Evolutionary conservation across 441 rosid genomes (phyloP).

Genomic region (Adansonia madagascariensis): DNA sequence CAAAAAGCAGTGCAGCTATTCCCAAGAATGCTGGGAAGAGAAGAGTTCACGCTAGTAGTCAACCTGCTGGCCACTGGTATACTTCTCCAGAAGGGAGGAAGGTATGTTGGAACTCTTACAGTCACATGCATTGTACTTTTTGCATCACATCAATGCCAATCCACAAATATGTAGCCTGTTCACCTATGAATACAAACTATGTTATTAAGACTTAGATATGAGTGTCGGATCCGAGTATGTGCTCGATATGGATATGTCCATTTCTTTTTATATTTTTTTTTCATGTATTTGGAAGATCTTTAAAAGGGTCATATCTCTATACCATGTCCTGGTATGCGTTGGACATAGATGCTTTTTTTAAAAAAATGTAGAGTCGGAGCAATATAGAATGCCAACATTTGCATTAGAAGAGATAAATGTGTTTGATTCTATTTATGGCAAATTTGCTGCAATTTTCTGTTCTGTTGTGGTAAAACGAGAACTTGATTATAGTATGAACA

Average conservation of each 20-base stretch:
- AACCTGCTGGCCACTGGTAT: slow-evolving; percentile 80
- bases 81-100: slow-evolving; percentile 79
- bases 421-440: not conserved
- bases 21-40: slow-evolving; percentile 84
- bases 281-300: no score
- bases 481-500: not conserved
- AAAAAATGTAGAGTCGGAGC: no score
- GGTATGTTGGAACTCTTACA: slow-evolving; percentile 43
- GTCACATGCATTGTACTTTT: not conserved
- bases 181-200: not conserved
- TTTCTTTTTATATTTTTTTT: no score
- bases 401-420: not conserved
- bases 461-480: not conserved
- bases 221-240: no score
- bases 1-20: slow-evolving; percentile 43
- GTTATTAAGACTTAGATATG: no score
- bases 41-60: slow-evolving; percentile 67
- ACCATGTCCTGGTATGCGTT: no score
- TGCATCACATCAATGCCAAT: not conserved
- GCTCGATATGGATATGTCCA: no score
- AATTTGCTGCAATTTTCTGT: not conserved
- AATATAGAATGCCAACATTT: not conserved
- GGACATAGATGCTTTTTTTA: no score
- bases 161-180: not conserved
- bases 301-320: no score